Conservation (phyloP, 2,329 filamentous ascomycete genomes). For the Verticillium klebahnii region DNA sequence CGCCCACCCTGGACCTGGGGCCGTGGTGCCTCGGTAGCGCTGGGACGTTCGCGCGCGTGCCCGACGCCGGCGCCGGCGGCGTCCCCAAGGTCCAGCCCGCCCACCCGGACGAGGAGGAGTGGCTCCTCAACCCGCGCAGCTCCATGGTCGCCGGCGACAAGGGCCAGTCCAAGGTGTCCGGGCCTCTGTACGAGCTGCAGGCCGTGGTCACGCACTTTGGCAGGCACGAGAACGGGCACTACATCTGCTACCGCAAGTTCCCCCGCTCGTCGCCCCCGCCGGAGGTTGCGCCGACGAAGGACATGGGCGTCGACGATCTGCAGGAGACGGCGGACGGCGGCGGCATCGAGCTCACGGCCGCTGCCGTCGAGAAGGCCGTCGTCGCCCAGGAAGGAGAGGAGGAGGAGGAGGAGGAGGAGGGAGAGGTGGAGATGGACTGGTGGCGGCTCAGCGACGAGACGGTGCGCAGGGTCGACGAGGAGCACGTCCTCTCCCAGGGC, state of each 20-base stretch:
- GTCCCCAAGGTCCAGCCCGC: conserved; percentile 15
- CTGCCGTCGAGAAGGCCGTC: background rate
- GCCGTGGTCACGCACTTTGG: conserved; percentile 88
- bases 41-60: background rate
- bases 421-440: conserved; percentile 57
- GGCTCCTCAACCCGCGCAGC: conserved; percentile 61
- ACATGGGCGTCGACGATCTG: conserved; percentile 8
- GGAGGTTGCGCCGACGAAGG: conserved; percentile 12
- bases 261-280: conserved; percentile 25
- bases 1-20: conserved; percentile 66
- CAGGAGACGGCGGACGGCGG: background rate
- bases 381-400: background rate
- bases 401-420: conserved; percentile 1
- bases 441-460: conserved; percentile 89
- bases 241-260: conserved; percentile 83
- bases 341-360: background rate
- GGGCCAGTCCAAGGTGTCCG: conserved; percentile 44
- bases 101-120: conserved; percentile 50
- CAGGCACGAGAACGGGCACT: conserved; percentile 91
- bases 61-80: conserved; percentile 14
- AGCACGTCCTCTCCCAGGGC: conserved; percentile 66
- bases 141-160: conserved; percentile 67
- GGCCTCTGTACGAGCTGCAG: conserved; percentile 68
- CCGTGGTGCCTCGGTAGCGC: conserved; percentile 78
- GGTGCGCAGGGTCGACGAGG: conserved; percentile 69